These are phyloP conservation scores for Discostella pseudostelligera DNA, from an alignment of 108 stramenopile species.

Conservation along the genomic window DNA sequence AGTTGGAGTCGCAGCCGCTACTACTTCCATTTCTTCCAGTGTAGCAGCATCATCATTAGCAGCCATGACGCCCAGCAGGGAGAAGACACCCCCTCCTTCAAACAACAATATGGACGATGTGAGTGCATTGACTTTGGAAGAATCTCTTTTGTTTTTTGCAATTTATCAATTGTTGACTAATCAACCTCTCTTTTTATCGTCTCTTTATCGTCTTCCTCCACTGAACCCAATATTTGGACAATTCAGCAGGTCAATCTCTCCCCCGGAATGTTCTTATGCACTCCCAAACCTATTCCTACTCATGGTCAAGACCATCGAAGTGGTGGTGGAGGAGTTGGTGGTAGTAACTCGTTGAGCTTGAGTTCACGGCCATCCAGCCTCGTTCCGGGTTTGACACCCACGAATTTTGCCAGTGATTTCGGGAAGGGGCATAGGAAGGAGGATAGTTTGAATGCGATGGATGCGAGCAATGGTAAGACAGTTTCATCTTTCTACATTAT, in stretches of 20 bases:
- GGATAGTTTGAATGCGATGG: constrained; percentile 39
- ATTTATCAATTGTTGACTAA: too few relatives aligned
- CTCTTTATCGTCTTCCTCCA: too few relatives aligned
- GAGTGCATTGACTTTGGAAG: not conserved
- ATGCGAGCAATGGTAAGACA: constrained; percentile 56
- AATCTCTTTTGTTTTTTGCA: not conserved
- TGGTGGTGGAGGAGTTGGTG: too few relatives aligned
- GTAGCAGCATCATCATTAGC: constrained; percentile 4
- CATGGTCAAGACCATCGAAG: not conserved
- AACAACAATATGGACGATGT: not conserved
- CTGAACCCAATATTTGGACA: not conserved
- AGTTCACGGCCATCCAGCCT: not conserved
- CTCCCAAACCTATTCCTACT: constrained; percentile 18
- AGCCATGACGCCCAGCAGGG: not conserved
- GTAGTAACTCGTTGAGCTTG: not conserved
- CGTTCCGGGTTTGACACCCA: constrained; percentile 52
- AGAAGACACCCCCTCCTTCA: constrained; percentile 10
- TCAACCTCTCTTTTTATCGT: too few relatives aligned
- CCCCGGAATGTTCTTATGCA: constrained; percentile 36
- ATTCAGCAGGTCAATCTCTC: not conserved
- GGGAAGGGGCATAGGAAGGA: constrained; percentile 52
- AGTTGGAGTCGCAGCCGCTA: not conserved
- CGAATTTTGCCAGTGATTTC: constrained; percentile 85
- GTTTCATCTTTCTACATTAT: not conserved
- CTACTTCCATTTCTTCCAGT: too few relatives aligned